These are phyloP conservation scores for Dispira parvispora DNA, from an alignment of 192 early-diverging fungal species.

Conservation along the genomic window DNA sequence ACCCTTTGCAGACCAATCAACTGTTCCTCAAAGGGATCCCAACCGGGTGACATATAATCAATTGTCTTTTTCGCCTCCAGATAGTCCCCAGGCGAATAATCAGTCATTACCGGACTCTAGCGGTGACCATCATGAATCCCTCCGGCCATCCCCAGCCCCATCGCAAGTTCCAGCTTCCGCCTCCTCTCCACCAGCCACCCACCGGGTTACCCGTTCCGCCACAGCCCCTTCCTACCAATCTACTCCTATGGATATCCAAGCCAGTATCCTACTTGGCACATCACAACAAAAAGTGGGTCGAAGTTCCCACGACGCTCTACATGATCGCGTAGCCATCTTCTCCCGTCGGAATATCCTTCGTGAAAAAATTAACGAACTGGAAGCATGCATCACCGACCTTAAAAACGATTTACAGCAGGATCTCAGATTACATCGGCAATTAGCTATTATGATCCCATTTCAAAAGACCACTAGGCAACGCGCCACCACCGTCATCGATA, in stretches of 20 bases:
- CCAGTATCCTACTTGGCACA: constrained; percentile 11
- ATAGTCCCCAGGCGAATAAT: background rate
- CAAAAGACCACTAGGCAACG: constrained; percentile 40
- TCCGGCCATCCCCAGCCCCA: background rate
- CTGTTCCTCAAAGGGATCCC: background rate
- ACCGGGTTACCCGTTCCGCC: background rate
- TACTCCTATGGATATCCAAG: constrained; percentile 6
- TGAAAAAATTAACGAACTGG: constrained; percentile 27
- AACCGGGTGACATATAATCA: background rate
- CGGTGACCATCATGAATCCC: background rate
- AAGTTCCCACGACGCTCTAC: background rate
- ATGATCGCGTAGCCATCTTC: background rate
- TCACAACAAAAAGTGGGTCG: background rate
- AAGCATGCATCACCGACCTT: constrained; percentile 28
- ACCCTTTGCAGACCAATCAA: background rate
- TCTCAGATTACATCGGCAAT: constrained; percentile 41
- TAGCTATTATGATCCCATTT: constrained; percentile 50
- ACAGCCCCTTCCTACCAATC: background rate
- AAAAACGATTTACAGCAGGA: constrained; percentile 32
- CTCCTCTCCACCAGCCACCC: background rate
- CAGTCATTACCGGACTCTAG: background rate
- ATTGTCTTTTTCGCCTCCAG: constrained; percentile 5
- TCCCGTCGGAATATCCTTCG: constrained; percentile 23
- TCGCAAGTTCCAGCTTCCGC: background rate
- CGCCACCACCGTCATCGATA: constrained; percentile 34